Evolutionary conservation across 768 basidiomycete genomes (phyloP), one percentile per base, ranked within the genome.

Genomic region (Lactarius deliciosus): DNA sequence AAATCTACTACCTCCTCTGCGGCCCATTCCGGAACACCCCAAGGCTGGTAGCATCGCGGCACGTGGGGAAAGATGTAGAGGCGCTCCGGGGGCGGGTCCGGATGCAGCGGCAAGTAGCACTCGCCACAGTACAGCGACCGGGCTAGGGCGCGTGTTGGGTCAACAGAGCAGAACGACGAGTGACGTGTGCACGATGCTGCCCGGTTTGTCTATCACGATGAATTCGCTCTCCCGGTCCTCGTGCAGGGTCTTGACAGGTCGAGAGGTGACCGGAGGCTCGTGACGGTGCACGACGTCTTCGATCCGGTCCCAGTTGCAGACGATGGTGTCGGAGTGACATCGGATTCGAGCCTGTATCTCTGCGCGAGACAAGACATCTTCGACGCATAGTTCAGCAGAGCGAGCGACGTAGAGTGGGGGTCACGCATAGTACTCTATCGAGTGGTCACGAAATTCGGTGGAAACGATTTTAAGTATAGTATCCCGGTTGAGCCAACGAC

Each of bases 231-330:
- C 86, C 16, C 80, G 80, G 74, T 98, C 94, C 64, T 89, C 86
- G 60, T 88, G 81, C 3, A 98, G 77, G 43, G 98, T 82, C 69
- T 87, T 85, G 62, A 98, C 86, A 1, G 92, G 91, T 5, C 82
- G 89, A 2, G 89, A 86, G 1, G 95, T 89, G 4, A 99, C 89
- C 3, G 97, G 94, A 6, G 97, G 97, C 77, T 99, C 97, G 74
- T 99, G 97, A n/a, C 94, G 83, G 76, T 96, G 94, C 16, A 96
- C 93, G 16, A 96, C 83, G 73, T 97, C 96, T 93, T 96, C 93
- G 60, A 96, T 88, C 32, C 92, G 82, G 76, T 99, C 96, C 10
- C 94, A 94, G 71, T 96, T 89, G 65, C 79, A 80, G 57, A 99
- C 81, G 16, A 96, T 82, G 9, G 88, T 89, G 63, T 90, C 86